Conservation (phyloP, 257 asterid species). For the Primulina huaijiensis region DNA sequence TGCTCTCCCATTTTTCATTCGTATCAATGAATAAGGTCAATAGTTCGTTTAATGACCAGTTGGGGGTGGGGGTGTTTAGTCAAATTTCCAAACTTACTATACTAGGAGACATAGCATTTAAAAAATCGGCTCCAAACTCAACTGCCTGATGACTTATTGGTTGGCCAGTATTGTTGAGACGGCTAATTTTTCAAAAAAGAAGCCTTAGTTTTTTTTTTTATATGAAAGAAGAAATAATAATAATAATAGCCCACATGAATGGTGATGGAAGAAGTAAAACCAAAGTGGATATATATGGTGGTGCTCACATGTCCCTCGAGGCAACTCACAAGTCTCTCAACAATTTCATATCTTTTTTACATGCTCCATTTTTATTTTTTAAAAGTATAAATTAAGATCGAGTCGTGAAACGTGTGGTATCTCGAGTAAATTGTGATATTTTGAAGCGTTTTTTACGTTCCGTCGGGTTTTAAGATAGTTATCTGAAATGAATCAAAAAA, state of each 20-base stretch:
- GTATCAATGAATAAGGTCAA: too few relatives aligned
- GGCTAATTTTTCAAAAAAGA: not conserved
- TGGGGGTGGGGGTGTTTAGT: not conserved
- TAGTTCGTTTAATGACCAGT: too few relatives aligned
- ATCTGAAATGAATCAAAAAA: too few relatives aligned
- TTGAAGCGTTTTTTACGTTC: too few relatives aligned
- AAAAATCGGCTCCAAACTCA: not conserved
- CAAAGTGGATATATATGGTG: conserved; percentile 17
- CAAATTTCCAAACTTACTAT: not conserved
- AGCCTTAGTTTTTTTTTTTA: too few relatives aligned
- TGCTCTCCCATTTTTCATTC: too few relatives aligned
- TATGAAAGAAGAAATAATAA: not conserved
- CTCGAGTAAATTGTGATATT: too few relatives aligned
- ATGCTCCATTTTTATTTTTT: not conserved
- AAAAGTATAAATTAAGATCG: too few relatives aligned
- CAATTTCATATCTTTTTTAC: conserved; percentile 15
- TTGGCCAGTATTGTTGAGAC: conserved; percentile 21
- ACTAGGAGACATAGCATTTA: not conserved
- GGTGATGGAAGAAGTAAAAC: conserved; percentile 6
- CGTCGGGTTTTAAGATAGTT: too few relatives aligned
- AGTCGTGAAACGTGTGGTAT: too few relatives aligned
- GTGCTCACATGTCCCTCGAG: conserved; percentile 27
- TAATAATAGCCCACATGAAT: not conserved
- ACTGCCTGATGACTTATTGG: not conserved
- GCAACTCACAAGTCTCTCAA: conserved; percentile 35